Conservation (phyloP, 345 rosid genomes). For the Pistacia atlantica region DNA sequence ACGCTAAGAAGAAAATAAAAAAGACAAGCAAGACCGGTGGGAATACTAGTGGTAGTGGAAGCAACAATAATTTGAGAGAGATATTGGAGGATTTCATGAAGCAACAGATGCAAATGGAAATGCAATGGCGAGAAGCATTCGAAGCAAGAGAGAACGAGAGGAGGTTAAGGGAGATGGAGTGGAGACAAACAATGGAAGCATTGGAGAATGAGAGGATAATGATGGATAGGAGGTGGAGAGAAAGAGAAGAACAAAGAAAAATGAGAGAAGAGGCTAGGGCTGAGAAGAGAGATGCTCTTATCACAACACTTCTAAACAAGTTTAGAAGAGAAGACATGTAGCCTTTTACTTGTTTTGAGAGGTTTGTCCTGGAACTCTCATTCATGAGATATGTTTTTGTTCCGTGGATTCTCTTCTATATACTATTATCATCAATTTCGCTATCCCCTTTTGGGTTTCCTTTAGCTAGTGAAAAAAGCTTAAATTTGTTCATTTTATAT, state of each 20-base stretch:
- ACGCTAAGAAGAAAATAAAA: conserved; percentile 47
- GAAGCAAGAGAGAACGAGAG: conserved; percentile 81
- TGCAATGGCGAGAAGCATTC: conserved; percentile 82
- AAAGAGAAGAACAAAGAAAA: conserved; percentile 89
- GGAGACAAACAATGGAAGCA: conserved; percentile 84
- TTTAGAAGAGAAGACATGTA: conserved; percentile 57
- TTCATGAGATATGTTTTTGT: conserved; percentile 21
- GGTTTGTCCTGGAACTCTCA: conserved; percentile 38
- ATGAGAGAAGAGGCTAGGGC: conserved; percentile 92
- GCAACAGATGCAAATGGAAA: conserved; percentile 78
- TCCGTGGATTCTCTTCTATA: conserved; percentile 18
- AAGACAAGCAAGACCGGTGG: conserved; percentile 34
- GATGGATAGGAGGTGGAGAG: conserved; percentile 87
- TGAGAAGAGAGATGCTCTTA: conserved; percentile 83
- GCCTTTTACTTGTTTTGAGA: conserved; percentile 18
- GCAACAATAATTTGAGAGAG: conserved; percentile 42
- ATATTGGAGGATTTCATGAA: conserved; percentile 76
- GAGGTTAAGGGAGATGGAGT: conserved; percentile 77
- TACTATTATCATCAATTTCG: not conserved
- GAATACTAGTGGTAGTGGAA: conserved; percentile 18
- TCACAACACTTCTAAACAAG: conserved; percentile 74
- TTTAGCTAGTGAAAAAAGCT: conserved; percentile 14
- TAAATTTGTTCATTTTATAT: conserved; percentile 17
- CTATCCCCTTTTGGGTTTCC: conserved; percentile 4
- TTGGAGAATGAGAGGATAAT: conserved; percentile 85